A percentile compares a stretch with the other conserved stretches of the same genome.
Conservation (phyloP, 1,284 basidiomycete species). For the Cystobasidiaceae sp. region DNA sequence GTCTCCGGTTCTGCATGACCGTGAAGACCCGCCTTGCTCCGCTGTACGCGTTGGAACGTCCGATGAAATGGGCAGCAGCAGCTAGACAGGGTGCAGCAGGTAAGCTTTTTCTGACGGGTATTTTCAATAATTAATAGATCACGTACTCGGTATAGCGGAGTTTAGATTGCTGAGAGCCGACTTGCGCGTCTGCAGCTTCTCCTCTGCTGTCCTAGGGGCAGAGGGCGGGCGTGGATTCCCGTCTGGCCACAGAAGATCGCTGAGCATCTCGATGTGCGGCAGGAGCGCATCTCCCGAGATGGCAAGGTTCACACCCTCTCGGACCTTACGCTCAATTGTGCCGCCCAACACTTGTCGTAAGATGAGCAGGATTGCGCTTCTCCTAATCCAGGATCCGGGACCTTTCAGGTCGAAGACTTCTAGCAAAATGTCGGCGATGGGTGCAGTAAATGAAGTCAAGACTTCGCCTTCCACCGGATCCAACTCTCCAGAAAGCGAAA, state of each 20-base stretch:
- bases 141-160: conserved; percentile 75
- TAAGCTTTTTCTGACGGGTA: too few species aligned
- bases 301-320: conserved; percentile 64
- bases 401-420: conserved; percentile 91
- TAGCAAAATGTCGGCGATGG: conserved; percentile 87
- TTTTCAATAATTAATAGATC: too few species aligned
- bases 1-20: conserved; percentile 79
- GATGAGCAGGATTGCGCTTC: conserved; percentile 95
- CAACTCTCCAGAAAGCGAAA: conserved; percentile 2
- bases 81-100: conserved; percentile 60
- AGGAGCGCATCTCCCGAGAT: conserved; percentile 65
- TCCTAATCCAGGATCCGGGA: conserved; percentile 88
- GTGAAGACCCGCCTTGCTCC: conserved; percentile 87
- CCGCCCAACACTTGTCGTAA: conserved; percentile 90
- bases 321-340: conserved; percentile 88
- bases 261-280: conserved; percentile 60
- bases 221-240: conserved; percentile 63
- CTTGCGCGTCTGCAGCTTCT: conserved; percentile 70
- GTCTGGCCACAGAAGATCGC: conserved; percentile 72
- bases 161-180: conserved; percentile 83
- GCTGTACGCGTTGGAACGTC: conserved; percentile 81
- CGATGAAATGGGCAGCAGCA: conserved; percentile 91
- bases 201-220: conserved; percentile 65
- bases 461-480: conserved; percentile 34
- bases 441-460: conserved; percentile 64